Evolutionary conservation across 345 rosid genomes (phyloP).

Genomic region (Chamaenerion angustifolium): DNA sequence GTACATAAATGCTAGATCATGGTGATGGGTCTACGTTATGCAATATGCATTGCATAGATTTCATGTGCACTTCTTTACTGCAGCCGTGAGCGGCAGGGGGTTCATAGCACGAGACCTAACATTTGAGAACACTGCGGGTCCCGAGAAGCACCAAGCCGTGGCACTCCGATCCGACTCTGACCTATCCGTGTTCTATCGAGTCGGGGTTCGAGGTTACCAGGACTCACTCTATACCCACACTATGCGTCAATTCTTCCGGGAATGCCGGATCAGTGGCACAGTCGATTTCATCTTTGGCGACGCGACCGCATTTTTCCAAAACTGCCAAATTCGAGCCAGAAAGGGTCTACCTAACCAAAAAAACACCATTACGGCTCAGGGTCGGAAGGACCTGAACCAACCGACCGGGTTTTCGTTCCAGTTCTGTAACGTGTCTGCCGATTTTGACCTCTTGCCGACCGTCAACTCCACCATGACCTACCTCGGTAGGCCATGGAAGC

Average conservation of each 20-base stretch:
- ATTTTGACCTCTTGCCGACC: slow-evolving; percentile 35
- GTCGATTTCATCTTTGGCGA: slow-evolving; percentile 86
- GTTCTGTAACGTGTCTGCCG: slow-evolving; percentile 61
- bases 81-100: slow-evolving; percentile 85
- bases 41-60: too few relatives aligned
- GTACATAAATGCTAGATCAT: too few relatives aligned
- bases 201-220: slow-evolving; percentile 59
- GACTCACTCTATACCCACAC: slow-evolving; percentile 80
- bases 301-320: slow-evolving; percentile 56
- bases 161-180: slow-evolving; percentile 75
- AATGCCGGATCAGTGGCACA: slow-evolving; percentile 69
- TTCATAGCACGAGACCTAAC: slow-evolving; percentile 70
- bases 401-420: slow-evolving; percentile 80
- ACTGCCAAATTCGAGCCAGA: slow-evolving; percentile 48
- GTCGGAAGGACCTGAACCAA: slow-evolving; percentile 52
- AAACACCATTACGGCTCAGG: slow-evolving; percentile 78
- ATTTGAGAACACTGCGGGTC: slow-evolving; percentile 78
- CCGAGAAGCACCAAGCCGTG: slow-evolving; percentile 74
- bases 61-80: slow-evolving; percentile 5
- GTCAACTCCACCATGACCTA: slow-evolving; percentile 35
- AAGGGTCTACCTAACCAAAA: slow-evolving; percentile 58
- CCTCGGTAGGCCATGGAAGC: slow-evolving; percentile 87
- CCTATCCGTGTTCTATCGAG: slow-evolving; percentile 46
- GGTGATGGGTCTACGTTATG: too few relatives aligned
- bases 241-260: slow-evolving; percentile 79